Conservation (phyloP, 202 grass and related monocot species). For the Zoysia matrella region DNA sequence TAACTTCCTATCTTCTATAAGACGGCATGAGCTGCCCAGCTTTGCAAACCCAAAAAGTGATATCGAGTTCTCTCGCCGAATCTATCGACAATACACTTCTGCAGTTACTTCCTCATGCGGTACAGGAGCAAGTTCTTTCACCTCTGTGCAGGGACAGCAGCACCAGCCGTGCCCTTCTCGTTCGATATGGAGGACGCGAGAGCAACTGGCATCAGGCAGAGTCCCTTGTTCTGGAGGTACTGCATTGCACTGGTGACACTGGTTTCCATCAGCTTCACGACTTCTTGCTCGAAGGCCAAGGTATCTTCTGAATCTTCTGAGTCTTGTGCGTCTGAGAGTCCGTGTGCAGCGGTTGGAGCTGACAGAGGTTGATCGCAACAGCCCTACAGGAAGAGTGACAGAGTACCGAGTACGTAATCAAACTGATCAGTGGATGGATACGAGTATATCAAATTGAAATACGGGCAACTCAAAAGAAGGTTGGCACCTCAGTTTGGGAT, state of each 20-base stretch:
- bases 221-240: slow-evolving; percentile 67
- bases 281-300: slow-evolving; percentile 66
- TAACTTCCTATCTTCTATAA: slow-evolving; percentile 37
- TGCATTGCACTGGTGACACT: slow-evolving; percentile 79
- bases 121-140: slow-evolving; percentile 29
- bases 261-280: slow-evolving; percentile 79
- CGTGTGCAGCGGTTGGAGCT: no score
- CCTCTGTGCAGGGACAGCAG: slow-evolving; percentile 45
- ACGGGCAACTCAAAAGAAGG: not conserved
- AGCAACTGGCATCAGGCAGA: not conserved
- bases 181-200: slow-evolving; percentile 69
- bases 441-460: not conserved
- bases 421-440: not conserved
- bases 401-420: not conserved
- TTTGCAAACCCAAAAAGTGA: not conserved
- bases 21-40: not conserved
- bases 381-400: slow-evolving; percentile 37
- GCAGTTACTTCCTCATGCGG: not conserved
- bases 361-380: not conserved
- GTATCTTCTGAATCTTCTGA: no score
- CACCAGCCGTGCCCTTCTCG: slow-evolving; percentile 53
- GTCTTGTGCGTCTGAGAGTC: no score
- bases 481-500: slow-evolving; percentile 64
- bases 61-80: no score
- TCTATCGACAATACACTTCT: slow-evolving; percentile 2